phyloP scores from a whole-genome alignment of 805 yeast species.

The Metschnikowia rubicola region DNA sequence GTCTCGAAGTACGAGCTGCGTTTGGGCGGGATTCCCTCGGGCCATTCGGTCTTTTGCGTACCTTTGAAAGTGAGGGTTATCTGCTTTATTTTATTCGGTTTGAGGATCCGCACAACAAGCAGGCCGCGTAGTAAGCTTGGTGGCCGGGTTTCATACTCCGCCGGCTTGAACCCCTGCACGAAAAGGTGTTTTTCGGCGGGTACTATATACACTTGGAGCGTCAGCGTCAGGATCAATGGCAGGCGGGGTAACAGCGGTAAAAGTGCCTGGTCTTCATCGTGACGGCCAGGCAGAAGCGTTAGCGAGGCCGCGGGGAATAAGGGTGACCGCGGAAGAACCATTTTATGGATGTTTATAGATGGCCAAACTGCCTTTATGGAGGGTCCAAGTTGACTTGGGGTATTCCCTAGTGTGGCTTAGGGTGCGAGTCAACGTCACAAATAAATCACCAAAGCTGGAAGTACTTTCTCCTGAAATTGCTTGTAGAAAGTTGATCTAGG shows the following conservation, averaged over 20 bases:
- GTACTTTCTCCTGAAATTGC: no score
- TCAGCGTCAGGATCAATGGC: conserved; percentile 59
- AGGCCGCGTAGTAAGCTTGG: conserved; percentile 84
- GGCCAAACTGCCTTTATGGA: background rate
- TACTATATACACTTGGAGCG: conserved; percentile 67
- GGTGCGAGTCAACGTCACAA: no score
- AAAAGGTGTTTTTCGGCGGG: conserved; percentile 79
- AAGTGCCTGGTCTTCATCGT: conserved; percentile 7
- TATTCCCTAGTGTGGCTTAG: no score
- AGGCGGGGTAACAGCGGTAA: conserved; percentile 48
- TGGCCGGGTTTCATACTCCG: conserved; percentile 61
- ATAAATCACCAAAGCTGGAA: no score
- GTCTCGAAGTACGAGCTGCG: conserved; percentile 62
- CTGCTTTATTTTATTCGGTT: conserved; percentile 67
- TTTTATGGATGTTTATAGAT: background rate
- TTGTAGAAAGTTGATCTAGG: no score
- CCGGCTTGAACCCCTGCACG: conserved; percentile 73
- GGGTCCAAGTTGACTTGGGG: no score
- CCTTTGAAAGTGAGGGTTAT: conserved; percentile 66
- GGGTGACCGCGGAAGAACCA: conserved; percentile 17
- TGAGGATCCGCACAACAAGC: conserved; percentile 61
- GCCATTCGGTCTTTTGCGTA: conserved; percentile 83
- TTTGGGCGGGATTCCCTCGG: conserved; percentile 96
- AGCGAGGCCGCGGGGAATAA: conserved; percentile 24
- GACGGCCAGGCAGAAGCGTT: conserved; percentile 9